Evolutionary conservation across 2,329 filamentous ascomycete species (phyloP).

Genomic region (Cladosporium sphaerospermum): DNA sequence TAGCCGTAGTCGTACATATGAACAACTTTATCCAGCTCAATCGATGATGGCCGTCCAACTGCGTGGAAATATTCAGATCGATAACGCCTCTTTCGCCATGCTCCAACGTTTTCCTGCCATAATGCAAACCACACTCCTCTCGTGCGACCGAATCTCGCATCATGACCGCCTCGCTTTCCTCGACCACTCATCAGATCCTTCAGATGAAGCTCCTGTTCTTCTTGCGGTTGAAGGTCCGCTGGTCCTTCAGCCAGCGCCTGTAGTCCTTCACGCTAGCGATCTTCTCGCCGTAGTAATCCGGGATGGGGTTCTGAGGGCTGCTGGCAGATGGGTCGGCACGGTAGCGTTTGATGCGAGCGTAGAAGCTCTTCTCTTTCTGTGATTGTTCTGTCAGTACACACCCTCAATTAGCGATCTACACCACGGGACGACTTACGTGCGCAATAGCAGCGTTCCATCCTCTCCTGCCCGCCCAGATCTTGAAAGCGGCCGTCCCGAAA

Average conservation of each 20-base stretch:
- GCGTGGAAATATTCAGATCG: neutral
- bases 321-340: conserved; percentile 86
- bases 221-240: conserved; percentile 85
- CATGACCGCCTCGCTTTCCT: too few species aligned
- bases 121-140: neutral
- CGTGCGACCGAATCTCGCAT: too few species aligned
- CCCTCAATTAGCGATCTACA: too few species aligned
- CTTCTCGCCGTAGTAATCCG: conserved; percentile 98
- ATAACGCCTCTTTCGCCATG: conserved; percentile 11
- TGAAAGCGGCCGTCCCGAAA: conserved; percentile 74
- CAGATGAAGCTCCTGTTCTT: conserved; percentile 50
- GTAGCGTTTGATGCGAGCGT: conserved; percentile 82
- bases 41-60: neutral
- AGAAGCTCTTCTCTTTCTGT: conserved; percentile 91
- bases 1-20: conserved; percentile 1
- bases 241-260: conserved; percentile 93
- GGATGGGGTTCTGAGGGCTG: conserved; percentile 85
- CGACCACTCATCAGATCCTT: neutral
- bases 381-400: neutral
- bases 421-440: conserved; percentile 37
- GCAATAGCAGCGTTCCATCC: conserved; percentile 61
- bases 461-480: conserved; percentile 61
- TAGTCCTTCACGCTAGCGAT: conserved; percentile 90
- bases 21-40: neutral
- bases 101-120: conserved; percentile 1